Base-by-base conservation (phyloP, 768 basidiomycete species). In the Mrakia gelida region DNA sequence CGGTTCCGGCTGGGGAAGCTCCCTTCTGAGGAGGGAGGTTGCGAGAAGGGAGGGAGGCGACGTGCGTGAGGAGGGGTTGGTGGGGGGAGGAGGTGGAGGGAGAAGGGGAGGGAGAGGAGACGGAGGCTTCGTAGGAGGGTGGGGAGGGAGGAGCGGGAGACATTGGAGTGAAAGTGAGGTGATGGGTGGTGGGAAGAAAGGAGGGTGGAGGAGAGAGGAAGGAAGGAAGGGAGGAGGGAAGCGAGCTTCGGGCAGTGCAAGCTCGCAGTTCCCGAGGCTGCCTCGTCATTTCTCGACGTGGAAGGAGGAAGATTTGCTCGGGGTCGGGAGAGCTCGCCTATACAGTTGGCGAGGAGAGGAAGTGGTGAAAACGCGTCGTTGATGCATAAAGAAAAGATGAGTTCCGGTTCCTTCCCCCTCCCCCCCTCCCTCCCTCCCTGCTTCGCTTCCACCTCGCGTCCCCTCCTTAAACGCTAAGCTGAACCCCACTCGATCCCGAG, bases 401-500 rank as follows among this genome's bases (percentile, higher is more conserved):
- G 3, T 52, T 52, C 49, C 15, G 21, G 49, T 21, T 52, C 49
- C 49, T 52, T 52, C 49, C 21, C 49, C 49, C 18, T 52, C 49
- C 49, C 15, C 49, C 18, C 3, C 18, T 52, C 49, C 49, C 15
- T 45, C 15, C 11, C 15, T 45, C 15, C n/a, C n/a, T n/a, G n/a
- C n/a, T n/a, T 49, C 45, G 8, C 45, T 49, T 16, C 15, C 45
- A 49, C 45, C 15, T 52, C 18, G 16, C 38, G 38, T 54, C 52
- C 4, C 52, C 3, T 1, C 30, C 21, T 32, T 83, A 86, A 10
- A 86, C 86, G 61, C 80, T 84, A 67, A 87, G 81, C 80, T 86
- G 84, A 23, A 84, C 86, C 11, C 80, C 81, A 79, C 85, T 81
- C 43, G 86, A 84, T 56, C 81, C 81, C 80, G 84, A 82, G 68